A percentile compares a stretch with the other conserved stretches of the same genome.
Conservation (phyloP, 257 asterid genomes). For the Scutellaria baicalensis region DNA sequence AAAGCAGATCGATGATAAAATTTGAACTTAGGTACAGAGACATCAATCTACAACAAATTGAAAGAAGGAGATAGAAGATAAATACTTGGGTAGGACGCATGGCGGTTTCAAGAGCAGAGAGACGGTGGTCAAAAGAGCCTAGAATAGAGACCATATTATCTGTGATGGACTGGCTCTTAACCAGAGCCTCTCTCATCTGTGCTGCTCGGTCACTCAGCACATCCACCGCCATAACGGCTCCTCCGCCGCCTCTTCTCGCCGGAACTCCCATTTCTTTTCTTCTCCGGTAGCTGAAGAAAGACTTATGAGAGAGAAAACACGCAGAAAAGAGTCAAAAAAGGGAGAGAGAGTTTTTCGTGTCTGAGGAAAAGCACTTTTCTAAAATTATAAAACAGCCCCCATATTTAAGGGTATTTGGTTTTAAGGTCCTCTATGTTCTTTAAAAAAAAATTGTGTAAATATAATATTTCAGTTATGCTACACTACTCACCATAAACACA, state of each 20-base stretch:
- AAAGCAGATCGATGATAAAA: constrained; percentile 13
- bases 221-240: constrained; percentile 29
- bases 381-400: background rate
- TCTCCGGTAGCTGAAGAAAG: constrained; percentile 7
- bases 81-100: constrained; percentile 70
- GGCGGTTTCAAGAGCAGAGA: constrained; percentile 67
- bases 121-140: constrained; percentile 72
- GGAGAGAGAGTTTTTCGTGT: background rate
- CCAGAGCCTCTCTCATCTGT: constrained; percentile 56
- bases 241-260: constrained; percentile 25
- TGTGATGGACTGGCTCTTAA: constrained; percentile 60
- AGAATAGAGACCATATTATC: constrained; percentile 63
- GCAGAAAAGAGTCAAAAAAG: constrained; percentile 20
- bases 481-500: too few relatives aligned
- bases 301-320: constrained; percentile 17
- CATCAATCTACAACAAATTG: background rate
- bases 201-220: constrained; percentile 45
- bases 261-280: constrained; percentile 45
- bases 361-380: background rate
- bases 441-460: too few relatives aligned
- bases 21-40: background rate
- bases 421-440: background rate
- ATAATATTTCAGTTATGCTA: too few relatives aligned
- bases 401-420: background rate
- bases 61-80: background rate